Evolutionary conservation across 441 rosid species (phyloP).

Genomic region (Oxalis stricta): DNA sequence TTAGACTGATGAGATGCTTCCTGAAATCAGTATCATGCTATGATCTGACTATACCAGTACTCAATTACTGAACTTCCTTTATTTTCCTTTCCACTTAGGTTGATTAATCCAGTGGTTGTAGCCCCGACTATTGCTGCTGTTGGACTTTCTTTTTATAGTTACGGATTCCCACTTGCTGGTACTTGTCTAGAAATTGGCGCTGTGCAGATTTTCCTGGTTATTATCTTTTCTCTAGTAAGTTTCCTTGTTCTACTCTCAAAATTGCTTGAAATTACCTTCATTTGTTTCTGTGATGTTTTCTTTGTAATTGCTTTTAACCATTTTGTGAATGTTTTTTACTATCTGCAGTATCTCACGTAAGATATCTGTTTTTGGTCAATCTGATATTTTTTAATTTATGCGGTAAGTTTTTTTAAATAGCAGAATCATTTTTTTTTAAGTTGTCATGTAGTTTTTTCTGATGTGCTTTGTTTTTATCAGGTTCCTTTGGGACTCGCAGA

Average conservation of each 20-base stretch:
- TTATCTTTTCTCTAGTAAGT: conserved; percentile 89
- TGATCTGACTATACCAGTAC: not conserved
- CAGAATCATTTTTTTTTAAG: not conserved
- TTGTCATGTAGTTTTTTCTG: not conserved
- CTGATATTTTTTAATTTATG: conserved; percentile 82
- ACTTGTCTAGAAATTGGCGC: conserved; percentile 82
- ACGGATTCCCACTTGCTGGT: conserved; percentile 87
- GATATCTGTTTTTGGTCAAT: conserved; percentile 82
- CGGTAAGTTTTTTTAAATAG: conserved; percentile 37
- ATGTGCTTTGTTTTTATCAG: conserved; percentile 23
- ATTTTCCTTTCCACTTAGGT: conserved; percentile 25
- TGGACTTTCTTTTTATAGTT: conserved; percentile 87
- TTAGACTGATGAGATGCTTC: not conserved
- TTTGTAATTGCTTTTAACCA: conserved; percentile 5
- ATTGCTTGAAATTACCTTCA: not conserved
- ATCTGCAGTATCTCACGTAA: conserved; percentile 91
- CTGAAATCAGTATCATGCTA: not conserved
- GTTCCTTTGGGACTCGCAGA: conserved; percentile 89
- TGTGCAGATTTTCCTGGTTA: conserved; percentile 68
- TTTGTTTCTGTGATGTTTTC: not conserved
- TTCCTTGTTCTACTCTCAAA: not conserved
- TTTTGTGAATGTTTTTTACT: conserved; percentile 5
- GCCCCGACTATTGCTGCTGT: conserved; percentile 98
- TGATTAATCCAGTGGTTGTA: conserved; percentile 90
- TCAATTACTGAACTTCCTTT: not conserved